Percentiles rank a stretch among this genome's conserved stretches.
Conservation (phyloP, 2,329 filamentous ascomycete species). For the Trichophyton equinum region DNA sequence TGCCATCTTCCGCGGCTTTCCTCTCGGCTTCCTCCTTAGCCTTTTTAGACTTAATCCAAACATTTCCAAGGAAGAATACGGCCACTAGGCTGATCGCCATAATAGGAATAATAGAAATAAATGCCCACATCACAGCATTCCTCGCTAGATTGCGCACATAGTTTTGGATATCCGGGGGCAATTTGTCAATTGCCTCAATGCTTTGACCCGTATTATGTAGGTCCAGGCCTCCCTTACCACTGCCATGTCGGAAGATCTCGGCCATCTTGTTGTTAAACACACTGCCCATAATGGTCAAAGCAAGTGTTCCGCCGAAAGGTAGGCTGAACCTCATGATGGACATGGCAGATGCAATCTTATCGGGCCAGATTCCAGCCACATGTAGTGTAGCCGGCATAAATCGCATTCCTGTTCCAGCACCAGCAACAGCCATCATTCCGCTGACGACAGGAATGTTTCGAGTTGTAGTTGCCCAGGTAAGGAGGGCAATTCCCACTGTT, state of each 20-base stretch:
- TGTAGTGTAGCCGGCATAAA: constrained; percentile 54
- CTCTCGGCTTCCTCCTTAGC: constrained; percentile 13
- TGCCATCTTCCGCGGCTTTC: constrained; percentile 3
- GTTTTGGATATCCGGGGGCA: constrained; percentile 26
- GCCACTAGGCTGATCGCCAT: constrained; percentile 39
- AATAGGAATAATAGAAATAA: constrained; percentile 49
- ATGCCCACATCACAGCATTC: constrained; percentile 53
- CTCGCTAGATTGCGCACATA: constrained; percentile 35
- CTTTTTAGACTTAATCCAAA: constrained; percentile 34
- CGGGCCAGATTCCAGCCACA: constrained; percentile 49
- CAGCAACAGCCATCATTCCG: constrained; percentile 54
- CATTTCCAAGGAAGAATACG: constrained; percentile 39
- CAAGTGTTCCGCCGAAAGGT: constrained; percentile 53
- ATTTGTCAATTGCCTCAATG: constrained; percentile 26
- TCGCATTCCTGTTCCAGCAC: constrained; percentile 50
- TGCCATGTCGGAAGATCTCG: constrained; percentile 14
- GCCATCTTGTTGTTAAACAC: constrained; percentile 52
- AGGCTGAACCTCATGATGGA: constrained; percentile 48
- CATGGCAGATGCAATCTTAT: constrained; percentile 46
- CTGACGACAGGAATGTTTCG: constrained; percentile 43
- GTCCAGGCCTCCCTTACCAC: constrained; percentile 23
- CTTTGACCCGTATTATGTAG: constrained; percentile 24
- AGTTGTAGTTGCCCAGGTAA: constrained; percentile 45
- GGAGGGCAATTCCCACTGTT: constrained; percentile 44
- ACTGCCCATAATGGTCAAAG: constrained; percentile 54